Conservation (phyloP, 345 rosid species). For the Nasturtium officinale region DNA sequence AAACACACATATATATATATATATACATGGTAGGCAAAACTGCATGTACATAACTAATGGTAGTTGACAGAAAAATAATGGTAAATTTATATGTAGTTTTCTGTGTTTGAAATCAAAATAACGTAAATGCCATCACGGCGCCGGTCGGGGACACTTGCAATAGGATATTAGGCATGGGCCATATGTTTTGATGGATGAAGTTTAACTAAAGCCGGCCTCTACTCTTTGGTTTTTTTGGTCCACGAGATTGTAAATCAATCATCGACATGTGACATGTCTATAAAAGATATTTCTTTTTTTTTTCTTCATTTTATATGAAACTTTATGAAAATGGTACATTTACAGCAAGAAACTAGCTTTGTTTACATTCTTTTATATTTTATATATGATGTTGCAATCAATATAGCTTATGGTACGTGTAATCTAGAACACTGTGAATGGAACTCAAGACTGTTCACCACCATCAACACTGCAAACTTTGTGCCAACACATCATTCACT, state of each 20-base stretch:
- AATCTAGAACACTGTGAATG: constrained; percentile 1
- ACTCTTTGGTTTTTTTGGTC: constrained; percentile 26
- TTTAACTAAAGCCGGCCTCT: constrained; percentile 24
- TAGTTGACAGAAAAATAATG: background rate
- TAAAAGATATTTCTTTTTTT: background rate
- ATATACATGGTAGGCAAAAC: background rate
- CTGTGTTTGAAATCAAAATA: background rate
- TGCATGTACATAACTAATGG: background rate
- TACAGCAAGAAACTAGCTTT: background rate
- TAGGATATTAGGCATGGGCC: constrained; percentile 21
- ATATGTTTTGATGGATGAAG: constrained; percentile 27
- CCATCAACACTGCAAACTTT: constrained; percentile 3
- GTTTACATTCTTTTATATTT: background rate
- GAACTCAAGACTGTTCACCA: constrained; percentile 10
- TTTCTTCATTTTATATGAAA: background rate
- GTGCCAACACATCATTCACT: background rate
- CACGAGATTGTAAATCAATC: constrained; percentile 31
- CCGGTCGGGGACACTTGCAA: constrained; percentile 14
- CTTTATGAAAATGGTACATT: constrained; percentile 6
- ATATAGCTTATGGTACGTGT: background rate
- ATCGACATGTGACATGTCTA: constrained; percentile 43
- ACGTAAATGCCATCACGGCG: constrained; percentile 10
- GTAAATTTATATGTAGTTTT: background rate
- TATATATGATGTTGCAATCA: background rate
- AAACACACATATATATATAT: background rate